A percentile compares a stretch with the other conserved stretches of the same genome.
phyloP scores from a whole-genome alignment of 192 early-diverging fungal species.

The Entomortierella beljakovae region DNA sequence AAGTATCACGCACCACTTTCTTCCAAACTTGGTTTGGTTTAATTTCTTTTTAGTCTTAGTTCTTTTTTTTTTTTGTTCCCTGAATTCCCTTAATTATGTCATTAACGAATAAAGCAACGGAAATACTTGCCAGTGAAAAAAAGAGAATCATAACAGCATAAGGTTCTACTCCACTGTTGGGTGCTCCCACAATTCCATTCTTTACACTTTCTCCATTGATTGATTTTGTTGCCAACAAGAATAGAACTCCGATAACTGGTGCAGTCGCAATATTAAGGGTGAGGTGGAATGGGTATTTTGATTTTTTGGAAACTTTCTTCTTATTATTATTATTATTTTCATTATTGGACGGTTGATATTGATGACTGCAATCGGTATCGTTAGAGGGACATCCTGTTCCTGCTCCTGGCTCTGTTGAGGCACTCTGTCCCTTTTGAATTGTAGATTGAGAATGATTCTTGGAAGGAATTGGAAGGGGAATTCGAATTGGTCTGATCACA shows the following conservation, averaged over 20 bases:
- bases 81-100: too few relatives aligned
- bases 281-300: constrained; percentile 33
- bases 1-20: too few relatives aligned
- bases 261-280: constrained; percentile 76
- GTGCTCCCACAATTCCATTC: constrained; percentile 42
- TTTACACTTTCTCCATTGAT: constrained; percentile 58
- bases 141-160: constrained; percentile 87
- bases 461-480: constrained; percentile 58
- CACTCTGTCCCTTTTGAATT: too few relatives aligned
- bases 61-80: too few relatives aligned
- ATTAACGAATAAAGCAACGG: too few relatives aligned
- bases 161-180: constrained; percentile 69
- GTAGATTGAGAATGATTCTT: neutral
- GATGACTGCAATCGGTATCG: too few relatives aligned
- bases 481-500: constrained; percentile 70
- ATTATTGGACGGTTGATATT: too few relatives aligned
- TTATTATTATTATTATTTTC: neutral
- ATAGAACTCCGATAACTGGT: constrained; percentile 73
- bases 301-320: neutral
- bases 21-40: too few relatives aligned
- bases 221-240: constrained; percentile 71
- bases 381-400: too few relatives aligned
- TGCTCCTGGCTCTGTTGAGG: too few relatives aligned
- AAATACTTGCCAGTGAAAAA: constrained; percentile 69
- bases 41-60: too few relatives aligned